Evolutionary conservation across 768 basidiomycete genomes (phyloP).

Genomic region (Tricholoma hemisulphureum): DNA sequence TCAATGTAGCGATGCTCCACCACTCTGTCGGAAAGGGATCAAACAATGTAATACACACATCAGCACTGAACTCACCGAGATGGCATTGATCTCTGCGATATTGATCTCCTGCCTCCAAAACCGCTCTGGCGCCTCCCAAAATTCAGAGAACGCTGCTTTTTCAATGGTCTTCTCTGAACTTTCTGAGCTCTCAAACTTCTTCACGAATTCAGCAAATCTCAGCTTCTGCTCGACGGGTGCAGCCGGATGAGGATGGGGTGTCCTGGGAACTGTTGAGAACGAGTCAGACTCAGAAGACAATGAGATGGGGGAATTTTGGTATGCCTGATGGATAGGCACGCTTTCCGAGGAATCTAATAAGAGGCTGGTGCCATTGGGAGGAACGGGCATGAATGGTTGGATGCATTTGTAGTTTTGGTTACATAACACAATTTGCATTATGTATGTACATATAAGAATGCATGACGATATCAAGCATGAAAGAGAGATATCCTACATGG

Average conservation of each 20-base stretch:
- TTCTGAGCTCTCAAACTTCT: constrained; percentile 31
- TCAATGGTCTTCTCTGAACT: constrained; percentile 11
- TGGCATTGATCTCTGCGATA: constrained; percentile 62
- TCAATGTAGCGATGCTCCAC: constrained; percentile 59
- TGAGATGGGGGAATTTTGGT: not conserved
- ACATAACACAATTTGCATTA: no score
- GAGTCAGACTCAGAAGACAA: constrained; percentile 3
- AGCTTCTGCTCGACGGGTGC: constrained; percentile 62
- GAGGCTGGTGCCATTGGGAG: constrained; percentile 50
- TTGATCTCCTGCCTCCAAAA: constrained; percentile 56
- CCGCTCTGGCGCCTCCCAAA: constrained; percentile 67
- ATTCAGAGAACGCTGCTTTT: constrained; percentile 35
- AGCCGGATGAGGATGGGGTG: constrained; percentile 59
- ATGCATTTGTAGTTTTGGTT: constrained; percentile 24
- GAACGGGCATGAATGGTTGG: constrained; percentile 35
- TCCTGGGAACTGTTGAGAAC: constrained; percentile 29
- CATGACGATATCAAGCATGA: not conserved
- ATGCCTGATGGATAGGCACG: constrained; percentile 45
- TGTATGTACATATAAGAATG: no score
- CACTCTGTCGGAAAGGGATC: constrained; percentile 45
- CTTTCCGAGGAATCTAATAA: constrained; percentile 64
- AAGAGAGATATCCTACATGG: constrained; percentile 1
- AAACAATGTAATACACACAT: constrained; percentile 5
- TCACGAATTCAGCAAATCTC: constrained; percentile 44
- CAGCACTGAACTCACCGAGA: constrained; percentile 48